Evolutionary conservation across 164 flowering plant species (phyloP), one percentile per base, ranked within the genome.

Genomic region (Liquidambar formosana): DNA sequence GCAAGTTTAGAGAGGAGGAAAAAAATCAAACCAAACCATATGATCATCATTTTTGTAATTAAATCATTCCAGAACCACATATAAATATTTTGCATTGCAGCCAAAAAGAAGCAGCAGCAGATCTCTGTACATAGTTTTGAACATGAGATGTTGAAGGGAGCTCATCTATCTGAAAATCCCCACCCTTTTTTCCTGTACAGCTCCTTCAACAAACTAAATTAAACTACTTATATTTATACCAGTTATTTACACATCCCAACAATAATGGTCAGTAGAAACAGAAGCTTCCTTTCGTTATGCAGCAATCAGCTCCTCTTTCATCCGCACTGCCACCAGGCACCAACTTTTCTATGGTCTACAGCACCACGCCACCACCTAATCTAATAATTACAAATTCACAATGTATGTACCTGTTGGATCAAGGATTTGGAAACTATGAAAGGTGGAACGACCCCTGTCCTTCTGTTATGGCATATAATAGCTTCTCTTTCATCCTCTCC

Each of bases 391-490:
- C 84, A 82, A 43, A 70, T 71, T 73, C 67, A 79, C 73, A 66
- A n/a, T 46, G 61, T 48, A 27, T 38, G 61, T 46, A 67, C 66
- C 71, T 14, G 56, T 18, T 13, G 43, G 41, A 26, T 26, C 16
- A 18, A 23, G 45, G 47, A 1, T 13, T 10, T 5, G 11, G 51
- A 60, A 22, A 46, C 78, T 82, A 94, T 9, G 97, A 92, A 27
- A 94, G 91, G 71, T 91, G 97, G 77, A 94, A 94, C 6, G 97
- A 85, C 4, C 97, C 97, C 70, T 94, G 97, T 26, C 99, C 99
- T 80, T 95, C 99, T 0, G 81, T 88, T 69, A 92, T 92, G 38
- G 99, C 99, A 77, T 88, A 95, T 33, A 91, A 59, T 49, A 95
- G 84, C 81, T 87, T 91, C 75, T 95, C 93, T 76, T 77, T 89